Evolutionary conservation across 345 rosid species (phyloP), one percentile per base, ranked within the genome.

Genomic region (Microcos paniculata): DNA sequence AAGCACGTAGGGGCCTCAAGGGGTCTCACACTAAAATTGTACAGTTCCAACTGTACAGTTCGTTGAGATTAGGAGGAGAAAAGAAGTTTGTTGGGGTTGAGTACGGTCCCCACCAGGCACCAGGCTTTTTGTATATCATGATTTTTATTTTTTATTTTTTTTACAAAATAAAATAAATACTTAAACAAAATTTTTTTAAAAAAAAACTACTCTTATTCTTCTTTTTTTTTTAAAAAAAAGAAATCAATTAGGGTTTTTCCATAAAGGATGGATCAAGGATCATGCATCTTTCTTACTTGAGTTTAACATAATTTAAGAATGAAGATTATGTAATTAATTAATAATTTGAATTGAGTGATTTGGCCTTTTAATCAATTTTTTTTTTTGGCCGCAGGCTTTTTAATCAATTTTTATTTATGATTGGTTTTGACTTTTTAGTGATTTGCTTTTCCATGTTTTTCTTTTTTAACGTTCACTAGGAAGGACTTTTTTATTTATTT

Each of bases 11-110:
- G 43, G 55, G 69, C 15, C 35, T 7, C 1, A 28, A n/a, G n/a
- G n/a, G n/a, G 62, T 57, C 58, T 68, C 26, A 13, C 53, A 68
- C 7, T 28, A 51, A 30, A 69, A 49, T 49, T 30, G 62, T 53
- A 33, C 79, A 6, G 68, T 74, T 66, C 18, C 69, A 19, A 61
- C 81, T 69, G 62, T 76, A 71, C 78, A 70, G 80, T 76, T 69
- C 28, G 77, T 69, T 72, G 80, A 53, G 77, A 55, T 62, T 45
- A 77, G 63, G 61, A 26, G 40, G 40, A 35, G 58, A 53, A 11
- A 62, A 52, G 45, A 42, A 49, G 64, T 38, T n/a, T 0, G 59
- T 30, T 42, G 5, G 62, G 53, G 9, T 33, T 26, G 64, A 23
- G 42, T 0, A 30, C 51, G 78, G 80, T 70, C 42, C 79, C 80